These are phyloP conservation scores for Ustilago loliicola DNA, from an alignment of 1,284 basidiomycete genomes.

Conservation along the genomic window DNA sequence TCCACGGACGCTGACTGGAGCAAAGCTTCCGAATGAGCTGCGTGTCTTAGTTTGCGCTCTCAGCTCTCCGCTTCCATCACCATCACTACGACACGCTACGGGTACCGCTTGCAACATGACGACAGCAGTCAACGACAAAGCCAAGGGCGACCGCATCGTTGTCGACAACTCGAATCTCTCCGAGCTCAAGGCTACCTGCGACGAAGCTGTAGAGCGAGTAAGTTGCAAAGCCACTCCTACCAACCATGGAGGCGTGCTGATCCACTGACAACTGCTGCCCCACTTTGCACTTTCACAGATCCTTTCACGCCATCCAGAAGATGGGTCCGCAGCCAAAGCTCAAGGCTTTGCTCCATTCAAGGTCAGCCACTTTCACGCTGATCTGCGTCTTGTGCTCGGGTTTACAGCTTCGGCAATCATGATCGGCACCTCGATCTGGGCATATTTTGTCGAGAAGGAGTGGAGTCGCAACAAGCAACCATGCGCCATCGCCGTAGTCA, in stretches of 20 bases:
- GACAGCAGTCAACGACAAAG: conserved; percentile 1
- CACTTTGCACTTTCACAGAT: conserved; percentile 9
- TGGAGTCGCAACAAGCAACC: conserved; percentile 64
- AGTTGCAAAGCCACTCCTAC: conserved; percentile 15
- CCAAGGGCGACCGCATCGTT: conserved; percentile 48
- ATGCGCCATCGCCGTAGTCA: conserved; percentile 51
- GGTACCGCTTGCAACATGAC: conserved; percentile 13
- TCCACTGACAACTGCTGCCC: background rate
- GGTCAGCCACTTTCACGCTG: conserved; percentile 61
- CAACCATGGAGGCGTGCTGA: no score
- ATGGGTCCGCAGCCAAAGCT: conserved; percentile 21
- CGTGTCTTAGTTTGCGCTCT: background rate
- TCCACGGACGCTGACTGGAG: conserved; percentile 1
- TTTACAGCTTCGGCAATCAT: conserved; percentile 60
- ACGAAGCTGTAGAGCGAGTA: conserved; percentile 63
- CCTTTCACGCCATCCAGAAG: conserved; percentile 37
- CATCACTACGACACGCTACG: background rate
- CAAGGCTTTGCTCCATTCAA: conserved; percentile 57
- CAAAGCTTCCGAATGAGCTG: background rate
- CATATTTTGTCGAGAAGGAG: conserved; percentile 65
- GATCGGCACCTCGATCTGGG: conserved; percentile 61
- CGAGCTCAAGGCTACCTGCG: conserved; percentile 65
- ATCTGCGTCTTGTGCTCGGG: conserved; percentile 58
- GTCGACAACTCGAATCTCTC: conserved; percentile 61
- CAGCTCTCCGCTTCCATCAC: background rate